Conservation (phyloP, 306 rosid species). For the Rosa chinensis region DNA sequence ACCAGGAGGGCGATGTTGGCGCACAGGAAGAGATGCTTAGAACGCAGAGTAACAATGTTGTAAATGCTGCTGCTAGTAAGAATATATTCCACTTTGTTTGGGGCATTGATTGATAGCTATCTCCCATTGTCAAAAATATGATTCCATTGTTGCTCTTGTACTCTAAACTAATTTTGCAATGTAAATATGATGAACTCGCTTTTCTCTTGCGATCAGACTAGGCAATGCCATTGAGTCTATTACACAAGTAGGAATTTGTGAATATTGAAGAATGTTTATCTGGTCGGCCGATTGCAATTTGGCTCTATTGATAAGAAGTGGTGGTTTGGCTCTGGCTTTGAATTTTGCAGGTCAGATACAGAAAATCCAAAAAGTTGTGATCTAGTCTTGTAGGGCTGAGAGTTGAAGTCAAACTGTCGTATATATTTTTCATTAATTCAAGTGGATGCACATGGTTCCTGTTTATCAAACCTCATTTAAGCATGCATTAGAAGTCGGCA, state of each 20-base stretch:
- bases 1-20: slow-evolving; percentile 66
- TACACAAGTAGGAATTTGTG: not conserved
- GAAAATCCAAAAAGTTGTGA: no score
- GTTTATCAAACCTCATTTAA: no score
- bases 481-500: no score
- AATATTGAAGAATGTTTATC: not conserved
- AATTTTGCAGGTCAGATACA: no score
- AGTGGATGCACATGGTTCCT: no score
- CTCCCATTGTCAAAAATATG: not conserved
- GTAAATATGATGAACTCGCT: not conserved
- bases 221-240: not conserved
- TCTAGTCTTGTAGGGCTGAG: no score
- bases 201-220: not conserved
- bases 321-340: no score
- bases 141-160: not conserved
- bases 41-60: slow-evolving; percentile 55
- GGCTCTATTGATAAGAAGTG: no score
- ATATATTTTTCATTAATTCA: no score
- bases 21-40: slow-evolving; percentile 81
- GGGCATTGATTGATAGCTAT: slow-evolving; percentile 46
- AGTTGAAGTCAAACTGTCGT: no score
- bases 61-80: slow-evolving; percentile 75
- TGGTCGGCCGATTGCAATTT: no score
- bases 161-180: not conserved
- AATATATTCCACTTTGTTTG: slow-evolving; percentile 83